These are phyloP conservation scores for Zopfia rhizophila DNA, from an alignment of 2,329 filamentous ascomycete genomes.

Conservation along the genomic window DNA sequence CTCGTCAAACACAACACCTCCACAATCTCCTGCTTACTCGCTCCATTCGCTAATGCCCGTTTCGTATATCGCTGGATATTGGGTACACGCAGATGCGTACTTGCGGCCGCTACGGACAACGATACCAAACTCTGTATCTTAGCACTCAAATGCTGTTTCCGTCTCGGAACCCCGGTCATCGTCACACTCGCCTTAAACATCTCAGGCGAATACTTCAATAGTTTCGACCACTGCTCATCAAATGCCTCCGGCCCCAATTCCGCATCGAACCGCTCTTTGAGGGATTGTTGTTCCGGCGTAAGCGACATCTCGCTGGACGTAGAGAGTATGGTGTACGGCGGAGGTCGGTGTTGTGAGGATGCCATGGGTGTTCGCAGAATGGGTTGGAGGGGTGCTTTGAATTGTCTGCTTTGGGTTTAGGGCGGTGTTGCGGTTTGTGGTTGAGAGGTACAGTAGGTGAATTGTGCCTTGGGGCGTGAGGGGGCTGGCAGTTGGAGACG, in stretches of 20 bases:
- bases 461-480: not conserved
- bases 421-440: not conserved
- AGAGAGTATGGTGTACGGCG: slow-evolving; percentile 17
- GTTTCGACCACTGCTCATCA: slow-evolving; percentile 39
- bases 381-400: too few species aligned
- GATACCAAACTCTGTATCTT: slow-evolving; percentile 58
- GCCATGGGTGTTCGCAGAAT: slow-evolving; percentile 3
- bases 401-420: slow-evolving; percentile 22
- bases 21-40: slow-evolving; percentile 55
- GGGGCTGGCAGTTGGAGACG: slow-evolving; percentile 5
- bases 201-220: slow-evolving; percentile 38
- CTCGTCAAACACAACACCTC: slow-evolving; percentile 58
- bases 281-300: slow-evolving; percentile 29
- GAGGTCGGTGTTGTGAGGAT: slow-evolving; percentile 12
- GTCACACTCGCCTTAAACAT: slow-evolving; percentile 43
- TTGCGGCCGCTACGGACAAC: slow-evolving; percentile 56
- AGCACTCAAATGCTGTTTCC: slow-evolving; percentile 47
- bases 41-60: slow-evolving; percentile 54
- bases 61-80: slow-evolving; percentile 55
- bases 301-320: slow-evolving; percentile 28
- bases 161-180: slow-evolving; percentile 39
- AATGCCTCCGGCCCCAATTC: slow-evolving; percentile 34
- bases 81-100: slow-evolving; percentile 58
- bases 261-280: slow-evolving; percentile 36
- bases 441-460: not conserved